Conservation (phyloP, 352 stramenopile genomes). For the Globisporangium emineosum region DNA sequence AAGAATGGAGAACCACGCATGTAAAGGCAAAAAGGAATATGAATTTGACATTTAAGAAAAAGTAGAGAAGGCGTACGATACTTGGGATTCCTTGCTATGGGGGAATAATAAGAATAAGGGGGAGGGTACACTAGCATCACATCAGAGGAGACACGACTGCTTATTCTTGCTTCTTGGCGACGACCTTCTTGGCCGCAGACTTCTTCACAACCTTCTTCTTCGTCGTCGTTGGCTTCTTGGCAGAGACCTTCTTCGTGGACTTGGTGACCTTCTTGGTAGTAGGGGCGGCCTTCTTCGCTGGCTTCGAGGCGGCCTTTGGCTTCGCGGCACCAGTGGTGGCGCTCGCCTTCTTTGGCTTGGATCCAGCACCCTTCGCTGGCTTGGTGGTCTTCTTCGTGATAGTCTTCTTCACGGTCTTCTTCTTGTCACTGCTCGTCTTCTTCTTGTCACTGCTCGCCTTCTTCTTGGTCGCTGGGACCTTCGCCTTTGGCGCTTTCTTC, state of each 20-base stretch:
- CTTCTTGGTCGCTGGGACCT: constrained; percentile 23
- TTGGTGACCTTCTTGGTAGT: constrained; percentile 12
- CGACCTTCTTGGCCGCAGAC: constrained; percentile 25
- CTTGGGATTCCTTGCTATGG: constrained; percentile 26
- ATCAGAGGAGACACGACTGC: background rate
- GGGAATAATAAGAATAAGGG: constrained; percentile 66
- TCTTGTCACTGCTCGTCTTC: constrained; percentile 49
- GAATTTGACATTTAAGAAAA: constrained; percentile 8
- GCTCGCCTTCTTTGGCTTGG: constrained; percentile 33
- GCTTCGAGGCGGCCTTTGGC: constrained; percentile 19
- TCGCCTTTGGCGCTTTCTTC: constrained; percentile 75
- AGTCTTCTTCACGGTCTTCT: constrained; percentile 75
- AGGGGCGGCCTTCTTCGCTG: constrained; percentile 30
- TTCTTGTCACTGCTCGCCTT: constrained; percentile 23
- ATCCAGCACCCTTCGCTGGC: constrained; percentile 19
- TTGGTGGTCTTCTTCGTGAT: constrained; percentile 39
- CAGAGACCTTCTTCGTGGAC: constrained; percentile 25
- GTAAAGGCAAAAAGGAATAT: constrained; percentile 6
- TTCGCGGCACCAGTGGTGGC: constrained; percentile 20
- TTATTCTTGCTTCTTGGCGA: constrained; percentile 22
- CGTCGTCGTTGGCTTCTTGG: constrained; percentile 30
- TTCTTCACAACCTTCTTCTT: constrained; percentile 39
- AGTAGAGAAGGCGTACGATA: constrained; percentile 22
- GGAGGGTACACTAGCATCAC: constrained; percentile 7
- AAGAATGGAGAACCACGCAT: background rate